phyloP scores from a whole-genome alignment of 2,329 filamentous ascomycete genomes.

The Teratosphaeria gauchensis region DNA sequence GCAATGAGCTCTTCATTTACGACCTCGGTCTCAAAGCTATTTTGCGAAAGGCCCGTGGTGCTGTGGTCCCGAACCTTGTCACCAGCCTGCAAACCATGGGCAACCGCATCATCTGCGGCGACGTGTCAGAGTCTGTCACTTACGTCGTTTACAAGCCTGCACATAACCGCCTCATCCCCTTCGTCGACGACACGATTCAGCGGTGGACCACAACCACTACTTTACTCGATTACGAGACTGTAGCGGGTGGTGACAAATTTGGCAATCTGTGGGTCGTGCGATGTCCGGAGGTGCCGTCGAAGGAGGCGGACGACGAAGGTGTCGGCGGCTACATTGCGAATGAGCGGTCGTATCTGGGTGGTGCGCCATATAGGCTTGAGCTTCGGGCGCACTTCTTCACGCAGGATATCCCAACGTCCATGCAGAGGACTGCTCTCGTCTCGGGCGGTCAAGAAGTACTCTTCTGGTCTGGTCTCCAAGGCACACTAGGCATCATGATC shows the following conservation, averaged over 20 bases:
- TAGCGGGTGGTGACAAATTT: conserved; percentile 93
- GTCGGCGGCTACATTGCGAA: conserved; percentile 86
- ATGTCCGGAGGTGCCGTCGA: conserved; percentile 73
- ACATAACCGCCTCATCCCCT: conserved; percentile 85
- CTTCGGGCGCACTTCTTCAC: conserved; percentile 83
- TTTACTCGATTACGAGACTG: conserved; percentile 97
- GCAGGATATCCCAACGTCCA: conserved; percentile 83
- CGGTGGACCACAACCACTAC: conserved; percentile 84
- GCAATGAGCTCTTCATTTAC: conserved; percentile 73
- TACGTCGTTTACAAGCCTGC: conserved; percentile 90
- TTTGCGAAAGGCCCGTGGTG: conserved; percentile 62
- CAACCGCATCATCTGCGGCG: conserved; percentile 81
- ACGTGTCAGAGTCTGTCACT: conserved; percentile 83
- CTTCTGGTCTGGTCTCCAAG: conserved; percentile 89
- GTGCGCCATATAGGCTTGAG: conserved; percentile 72
- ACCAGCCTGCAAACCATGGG: conserved; percentile 83
- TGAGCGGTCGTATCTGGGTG: conserved; percentile 80
- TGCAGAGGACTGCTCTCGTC: conserved; percentile 81
- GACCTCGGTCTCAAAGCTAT: conserved; percentile 89
- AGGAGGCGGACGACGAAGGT: conserved; percentile 85
- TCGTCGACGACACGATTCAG: conserved; percentile 79
- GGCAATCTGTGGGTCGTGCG: conserved; percentile 92
- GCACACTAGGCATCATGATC: conserved; percentile 85
- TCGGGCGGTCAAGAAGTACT: conserved; percentile 86
- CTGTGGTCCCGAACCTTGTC: conserved; percentile 51